Conservation (phyloP, 352 stramenopile genomes). For the Pythium graminicola region DNA sequence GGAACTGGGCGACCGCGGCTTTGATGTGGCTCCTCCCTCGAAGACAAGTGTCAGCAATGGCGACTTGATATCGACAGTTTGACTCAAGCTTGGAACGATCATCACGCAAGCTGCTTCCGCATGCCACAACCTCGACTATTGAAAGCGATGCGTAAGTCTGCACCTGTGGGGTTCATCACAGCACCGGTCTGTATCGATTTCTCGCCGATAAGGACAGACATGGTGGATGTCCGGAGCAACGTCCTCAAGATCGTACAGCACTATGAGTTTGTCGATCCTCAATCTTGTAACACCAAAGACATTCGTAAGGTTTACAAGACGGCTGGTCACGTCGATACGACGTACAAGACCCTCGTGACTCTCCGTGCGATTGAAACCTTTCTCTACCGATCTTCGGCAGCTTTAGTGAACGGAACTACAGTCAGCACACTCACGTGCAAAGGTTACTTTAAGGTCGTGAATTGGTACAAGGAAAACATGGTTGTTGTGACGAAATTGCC, state of each 20-base stretch:
- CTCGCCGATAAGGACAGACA: not conserved
- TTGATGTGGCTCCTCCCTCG: not conserved
- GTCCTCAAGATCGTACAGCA: constrained; percentile 1
- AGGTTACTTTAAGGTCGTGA: constrained; percentile 1
- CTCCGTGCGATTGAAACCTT: constrained; percentile 8
- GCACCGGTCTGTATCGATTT: not conserved
- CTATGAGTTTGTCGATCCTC: constrained; percentile 13
- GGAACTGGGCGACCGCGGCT: not conserved
- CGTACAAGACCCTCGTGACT: not conserved
- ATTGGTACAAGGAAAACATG: constrained; percentile 5
- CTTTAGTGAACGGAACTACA: not conserved
- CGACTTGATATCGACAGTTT: constrained; percentile 2
- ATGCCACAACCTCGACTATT: not conserved
- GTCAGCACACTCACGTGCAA: not conserved
- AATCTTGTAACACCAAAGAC: too few relatives aligned
- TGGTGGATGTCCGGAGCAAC: not conserved
- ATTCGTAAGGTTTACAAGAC: constrained; percentile 1
- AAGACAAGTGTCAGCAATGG: constrained; percentile 8
- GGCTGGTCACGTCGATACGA: not conserved
- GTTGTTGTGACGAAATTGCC: not conserved
- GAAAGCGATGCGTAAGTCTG: not conserved
- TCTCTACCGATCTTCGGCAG: not conserved
- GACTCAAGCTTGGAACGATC: constrained; percentile 3
- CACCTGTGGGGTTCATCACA: not conserved
- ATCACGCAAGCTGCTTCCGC: not conserved